Conservation (phyloP, 129 eudicot species). For the Glebionis coronaria region DNA sequence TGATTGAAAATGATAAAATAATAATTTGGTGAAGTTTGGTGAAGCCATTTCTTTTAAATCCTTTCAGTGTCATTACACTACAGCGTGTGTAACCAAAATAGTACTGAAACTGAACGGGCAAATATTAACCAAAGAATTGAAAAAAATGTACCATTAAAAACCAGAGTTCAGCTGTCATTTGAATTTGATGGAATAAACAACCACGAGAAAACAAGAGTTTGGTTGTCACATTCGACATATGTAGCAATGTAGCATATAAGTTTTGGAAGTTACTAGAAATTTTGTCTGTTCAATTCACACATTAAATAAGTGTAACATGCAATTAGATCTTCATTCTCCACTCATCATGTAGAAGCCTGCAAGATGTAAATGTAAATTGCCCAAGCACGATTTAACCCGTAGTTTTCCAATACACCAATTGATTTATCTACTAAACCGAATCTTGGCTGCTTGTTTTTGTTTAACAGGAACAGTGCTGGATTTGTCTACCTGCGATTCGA, state of each 20-base stretch:
- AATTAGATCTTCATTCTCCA: not conserved
- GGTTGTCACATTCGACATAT: not conserved
- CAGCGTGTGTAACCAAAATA: not conserved
- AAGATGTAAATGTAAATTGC: no score
- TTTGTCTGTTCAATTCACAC: not conserved
- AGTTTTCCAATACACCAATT: not conserved
- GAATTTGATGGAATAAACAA: not conserved
- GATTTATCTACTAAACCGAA: not conserved
- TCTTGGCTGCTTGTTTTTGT: not conserved
- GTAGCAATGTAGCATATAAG: not conserved
- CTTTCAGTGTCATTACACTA: not conserved
- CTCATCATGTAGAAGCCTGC: not conserved
- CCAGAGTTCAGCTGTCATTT: not conserved
- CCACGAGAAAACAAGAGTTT: not conserved
- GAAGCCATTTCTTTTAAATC: not conserved
- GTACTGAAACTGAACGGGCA: not conserved
- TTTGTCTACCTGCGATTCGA: conserved; percentile 79
- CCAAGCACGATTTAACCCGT: not conserved
- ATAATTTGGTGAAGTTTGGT: not conserved
- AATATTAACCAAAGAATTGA: not conserved
- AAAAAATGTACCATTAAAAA: not conserved
- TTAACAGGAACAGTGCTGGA: conserved; percentile 66
- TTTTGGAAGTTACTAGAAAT: not conserved
- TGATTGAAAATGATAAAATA: not conserved
- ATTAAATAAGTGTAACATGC: not conserved